Conservation (phyloP, 495 filamentous ascomycete genomes). For the Talaromyces nanjingensis region DNA sequence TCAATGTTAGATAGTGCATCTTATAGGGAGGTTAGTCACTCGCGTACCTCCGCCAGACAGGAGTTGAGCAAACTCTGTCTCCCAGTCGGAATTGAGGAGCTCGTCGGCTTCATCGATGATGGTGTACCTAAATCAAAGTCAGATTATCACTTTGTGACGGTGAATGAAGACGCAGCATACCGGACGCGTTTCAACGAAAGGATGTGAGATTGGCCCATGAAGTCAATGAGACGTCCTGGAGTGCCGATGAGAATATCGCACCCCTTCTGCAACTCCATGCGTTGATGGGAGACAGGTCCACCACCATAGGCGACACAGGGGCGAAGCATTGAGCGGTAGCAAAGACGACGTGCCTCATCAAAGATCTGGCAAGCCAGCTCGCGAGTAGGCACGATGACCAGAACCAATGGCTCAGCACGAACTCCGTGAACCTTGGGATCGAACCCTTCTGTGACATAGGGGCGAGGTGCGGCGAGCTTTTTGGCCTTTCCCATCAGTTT, state of each 20-base stretch:
- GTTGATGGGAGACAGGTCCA: slow-evolving; percentile 57
- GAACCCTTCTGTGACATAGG: slow-evolving; percentile 44
- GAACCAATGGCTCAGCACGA: slow-evolving; percentile 75
- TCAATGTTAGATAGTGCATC: slow-evolving; percentile 14
- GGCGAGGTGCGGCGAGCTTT: slow-evolving; percentile 70
- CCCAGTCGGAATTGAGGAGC: slow-evolving; percentile 72
- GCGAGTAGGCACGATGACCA: slow-evolving; percentile 79
- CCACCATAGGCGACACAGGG: slow-evolving; percentile 91
- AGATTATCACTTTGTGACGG: background rate
- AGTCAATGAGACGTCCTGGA: slow-evolving; percentile 77
- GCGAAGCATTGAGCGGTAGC: slow-evolving; percentile 89
- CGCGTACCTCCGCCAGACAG: slow-evolving; percentile 69
- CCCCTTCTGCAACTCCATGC: slow-evolving; percentile 65
- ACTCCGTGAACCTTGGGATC: slow-evolving; percentile 35
- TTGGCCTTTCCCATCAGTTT: slow-evolving; percentile 91
- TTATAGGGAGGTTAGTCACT: slow-evolving; percentile 9
- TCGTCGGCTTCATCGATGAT: slow-evolving; percentile 96
- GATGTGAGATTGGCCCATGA: slow-evolving; percentile 61
- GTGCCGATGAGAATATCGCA: slow-evolving; percentile 88
- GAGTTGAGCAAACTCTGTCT: slow-evolving; percentile 59
- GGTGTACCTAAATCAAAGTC: slow-evolving; percentile 48
- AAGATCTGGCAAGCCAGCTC: slow-evolving; percentile 93
- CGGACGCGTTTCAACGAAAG: slow-evolving; percentile 70
- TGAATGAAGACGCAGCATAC: slow-evolving; percentile 32
- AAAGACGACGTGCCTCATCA: slow-evolving; percentile 82